These are phyloP conservation scores for Ophiostoma quercus DNA, from an alignment of 2,329 filamentous ascomycete genomes.

Conservation along the genomic window DNA sequence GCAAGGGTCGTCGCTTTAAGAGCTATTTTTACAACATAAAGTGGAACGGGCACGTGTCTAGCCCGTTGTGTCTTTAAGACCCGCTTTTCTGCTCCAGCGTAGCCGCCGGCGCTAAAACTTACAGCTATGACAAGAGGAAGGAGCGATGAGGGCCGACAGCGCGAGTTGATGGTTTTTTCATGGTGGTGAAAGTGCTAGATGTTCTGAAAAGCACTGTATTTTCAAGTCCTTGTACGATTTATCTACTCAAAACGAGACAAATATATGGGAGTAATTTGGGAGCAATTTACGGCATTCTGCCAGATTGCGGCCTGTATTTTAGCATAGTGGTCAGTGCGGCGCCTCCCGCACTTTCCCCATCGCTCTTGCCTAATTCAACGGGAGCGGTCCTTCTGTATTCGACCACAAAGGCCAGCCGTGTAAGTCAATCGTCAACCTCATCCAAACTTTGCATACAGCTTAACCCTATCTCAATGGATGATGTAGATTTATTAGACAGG, in stretches of 20 bases:
- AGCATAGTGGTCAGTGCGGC: constrained; percentile 18
- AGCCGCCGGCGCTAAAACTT: constrained; percentile 24
- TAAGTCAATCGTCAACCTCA: background rate
- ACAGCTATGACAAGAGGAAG: background rate
- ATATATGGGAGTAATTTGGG: background rate
- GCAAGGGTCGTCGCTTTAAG: background rate
- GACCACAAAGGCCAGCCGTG: background rate
- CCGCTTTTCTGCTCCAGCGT: background rate
- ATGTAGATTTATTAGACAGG: too few relatives aligned
- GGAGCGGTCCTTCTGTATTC: background rate
- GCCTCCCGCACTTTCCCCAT: background rate
- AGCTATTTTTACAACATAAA: constrained; percentile 14
- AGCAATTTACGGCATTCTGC: background rate
- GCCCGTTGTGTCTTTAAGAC: background rate
- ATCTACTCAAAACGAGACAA: background rate
- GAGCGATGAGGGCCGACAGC: background rate
- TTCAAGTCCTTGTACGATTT: background rate
- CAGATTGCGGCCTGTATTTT: background rate
- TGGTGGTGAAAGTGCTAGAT: background rate
- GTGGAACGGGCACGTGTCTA: constrained; percentile 14
- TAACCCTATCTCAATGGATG: background rate
- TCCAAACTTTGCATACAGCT: background rate
- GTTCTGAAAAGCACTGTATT: background rate
- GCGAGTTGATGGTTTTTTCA: background rate
- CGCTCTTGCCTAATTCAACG: background rate